Evolutionary conservation across 176 grass and related monocot species (phyloP).

Genomic region (Tillandsia fasciculata): DNA sequence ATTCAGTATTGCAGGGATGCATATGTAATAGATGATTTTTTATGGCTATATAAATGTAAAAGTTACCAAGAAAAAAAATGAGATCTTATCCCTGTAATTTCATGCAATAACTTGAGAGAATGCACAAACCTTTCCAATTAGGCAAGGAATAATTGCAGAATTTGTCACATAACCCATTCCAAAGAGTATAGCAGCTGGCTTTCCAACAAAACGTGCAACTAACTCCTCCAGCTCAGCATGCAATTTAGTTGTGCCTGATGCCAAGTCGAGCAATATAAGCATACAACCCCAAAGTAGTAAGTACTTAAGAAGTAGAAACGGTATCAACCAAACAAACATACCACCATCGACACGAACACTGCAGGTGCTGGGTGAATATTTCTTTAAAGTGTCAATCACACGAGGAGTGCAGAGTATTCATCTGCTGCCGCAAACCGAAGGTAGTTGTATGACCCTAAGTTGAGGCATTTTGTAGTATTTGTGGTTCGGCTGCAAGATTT

Average conservation of each 20-base stretch:
- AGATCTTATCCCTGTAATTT: not conserved
- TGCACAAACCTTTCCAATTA: slow-evolving; percentile 57
- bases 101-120: slow-evolving; percentile 8
- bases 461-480: slow-evolving; percentile 67
- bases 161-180: slow-evolving; percentile 91
- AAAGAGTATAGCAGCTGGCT: slow-evolving; percentile 58
- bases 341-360: slow-evolving; percentile 60
- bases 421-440: slow-evolving; percentile 83
- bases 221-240: slow-evolving; percentile 61
- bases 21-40: too few relatives aligned
- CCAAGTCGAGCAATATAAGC: slow-evolving; percentile 11
- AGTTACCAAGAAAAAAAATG: not conserved
- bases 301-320: not conserved
- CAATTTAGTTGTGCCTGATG: slow-evolving; percentile 59
- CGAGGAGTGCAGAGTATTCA: slow-evolving; percentile 78
- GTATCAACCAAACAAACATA: slow-evolving; percentile 20
- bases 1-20: too few relatives aligned
- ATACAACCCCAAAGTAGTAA: not conserved
- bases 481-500: slow-evolving; percentile 37
- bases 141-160: slow-evolving; percentile 59
- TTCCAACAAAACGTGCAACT: slow-evolving; percentile 61
- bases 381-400: slow-evolving; percentile 65
- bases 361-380: slow-evolving; percentile 73
- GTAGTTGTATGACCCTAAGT: slow-evolving; percentile 82
- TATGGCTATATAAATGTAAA: not conserved